Percentiles rank a stretch among this genome's conserved stretches.
phyloP scores from a whole-genome alignment of 306 rosid species.

The Lotus japonicus region DNA sequence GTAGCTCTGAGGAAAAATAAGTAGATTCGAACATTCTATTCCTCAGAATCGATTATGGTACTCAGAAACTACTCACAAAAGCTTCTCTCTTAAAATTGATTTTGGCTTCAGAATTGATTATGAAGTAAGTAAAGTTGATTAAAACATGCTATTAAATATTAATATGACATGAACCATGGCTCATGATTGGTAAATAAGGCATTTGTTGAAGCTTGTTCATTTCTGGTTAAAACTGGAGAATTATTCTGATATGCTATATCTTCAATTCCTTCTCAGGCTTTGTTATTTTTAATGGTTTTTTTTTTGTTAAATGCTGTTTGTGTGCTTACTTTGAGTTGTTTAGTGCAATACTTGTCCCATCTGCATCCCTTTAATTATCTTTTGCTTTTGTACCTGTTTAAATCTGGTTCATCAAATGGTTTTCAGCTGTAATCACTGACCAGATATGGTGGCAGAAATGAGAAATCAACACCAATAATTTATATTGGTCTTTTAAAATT shows the following conservation, averaged over 20 bases:
- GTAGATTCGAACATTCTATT: too few relatives aligned
- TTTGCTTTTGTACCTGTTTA: slow-evolving; percentile 5
- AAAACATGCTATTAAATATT: too few relatives aligned
- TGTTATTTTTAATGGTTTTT: neutral
- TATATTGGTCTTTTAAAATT: slow-evolving; percentile 17
- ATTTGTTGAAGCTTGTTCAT: neutral
- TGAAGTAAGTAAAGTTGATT: too few relatives aligned
- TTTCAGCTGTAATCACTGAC: slow-evolving; percentile 26
- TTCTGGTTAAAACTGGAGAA: slow-evolving; percentile 1
- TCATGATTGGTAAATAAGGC: neutral
- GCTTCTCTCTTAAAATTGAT: too few relatives aligned
- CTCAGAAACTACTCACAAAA: too few relatives aligned
- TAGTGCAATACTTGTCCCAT: slow-evolving; percentile 18
- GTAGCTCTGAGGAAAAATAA: too few relatives aligned
- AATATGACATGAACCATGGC: neutral
- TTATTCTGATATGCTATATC: neutral
- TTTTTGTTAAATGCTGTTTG: slow-evolving; percentile 9
- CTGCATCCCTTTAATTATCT: neutral
- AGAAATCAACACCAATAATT: slow-evolving; percentile 28
- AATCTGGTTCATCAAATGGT: slow-evolving; percentile 17
- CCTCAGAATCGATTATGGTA: too few relatives aligned
- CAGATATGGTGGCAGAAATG: slow-evolving; percentile 22
- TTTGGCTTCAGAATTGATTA: too few relatives aligned
- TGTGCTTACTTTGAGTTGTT: slow-evolving; percentile 23
- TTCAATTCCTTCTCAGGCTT: neutral